Conservation (phyloP, 139 green algal genomes). For the Mesotaenium endlicherianum region DNA sequence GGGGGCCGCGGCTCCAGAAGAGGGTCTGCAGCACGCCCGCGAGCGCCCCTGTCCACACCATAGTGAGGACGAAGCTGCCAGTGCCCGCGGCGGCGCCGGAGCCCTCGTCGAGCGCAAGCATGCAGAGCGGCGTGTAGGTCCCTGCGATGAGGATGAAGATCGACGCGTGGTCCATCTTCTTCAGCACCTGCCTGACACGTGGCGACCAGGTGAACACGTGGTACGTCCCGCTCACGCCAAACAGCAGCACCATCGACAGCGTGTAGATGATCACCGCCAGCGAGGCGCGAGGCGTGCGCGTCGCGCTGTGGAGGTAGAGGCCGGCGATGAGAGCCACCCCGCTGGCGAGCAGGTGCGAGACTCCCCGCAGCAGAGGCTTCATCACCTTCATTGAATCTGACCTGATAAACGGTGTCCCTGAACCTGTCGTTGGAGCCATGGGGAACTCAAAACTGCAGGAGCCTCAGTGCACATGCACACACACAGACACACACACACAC, state of each 20-base stretch:
- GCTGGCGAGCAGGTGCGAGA: background rate
- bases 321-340: background rate
- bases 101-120: constrained; percentile 34
- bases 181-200: constrained; percentile 25
- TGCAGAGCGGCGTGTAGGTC: constrained; percentile 58
- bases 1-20: constrained; percentile 38
- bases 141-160: constrained; percentile 59
- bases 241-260: background rate
- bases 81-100: background rate
- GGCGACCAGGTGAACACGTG: constrained; percentile 52
- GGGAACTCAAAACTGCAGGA: too few species aligned
- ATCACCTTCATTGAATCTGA: too few species aligned
- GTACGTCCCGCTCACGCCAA: constrained; percentile 22
- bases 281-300: background rate
- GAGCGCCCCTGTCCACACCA: constrained; percentile 47
- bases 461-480: too few species aligned
- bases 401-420: too few species aligned
- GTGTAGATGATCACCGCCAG: background rate
- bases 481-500: too few species aligned
- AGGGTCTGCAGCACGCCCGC: constrained; percentile 49
- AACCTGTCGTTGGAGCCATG: too few species aligned
- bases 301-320: background rate
- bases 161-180: constrained; percentile 53
- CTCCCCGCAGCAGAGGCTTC: background rate
- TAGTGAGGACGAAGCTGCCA: constrained; percentile 1